These are phyloP conservation scores for Alternaria conjuncta DNA, from an alignment of 2,329 filamentous ascomycete genomes.

Conservation along the genomic window DNA sequence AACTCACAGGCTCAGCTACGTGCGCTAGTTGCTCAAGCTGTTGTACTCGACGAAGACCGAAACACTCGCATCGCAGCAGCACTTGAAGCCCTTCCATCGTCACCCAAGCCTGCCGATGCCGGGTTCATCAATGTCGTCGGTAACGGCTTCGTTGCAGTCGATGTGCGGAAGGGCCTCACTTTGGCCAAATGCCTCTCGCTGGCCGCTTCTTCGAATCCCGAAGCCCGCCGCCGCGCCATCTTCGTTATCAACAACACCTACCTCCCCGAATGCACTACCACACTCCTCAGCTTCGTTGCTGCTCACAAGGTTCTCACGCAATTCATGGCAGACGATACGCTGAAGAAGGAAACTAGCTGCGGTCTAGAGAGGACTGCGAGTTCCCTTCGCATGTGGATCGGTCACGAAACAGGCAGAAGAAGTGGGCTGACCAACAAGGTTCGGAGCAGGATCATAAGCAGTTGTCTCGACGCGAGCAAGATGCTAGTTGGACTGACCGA, in stretches of 20 bases:
- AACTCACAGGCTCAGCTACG: slow-evolving; percentile 73
- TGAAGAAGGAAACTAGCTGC: slow-evolving; percentile 42
- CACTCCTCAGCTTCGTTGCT: slow-evolving; percentile 56
- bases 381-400: slow-evolving; percentile 55
- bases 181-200: slow-evolving; percentile 66
- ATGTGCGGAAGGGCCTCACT: slow-evolving; percentile 64
- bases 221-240: slow-evolving; percentile 48
- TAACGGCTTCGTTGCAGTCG: slow-evolving; percentile 62
- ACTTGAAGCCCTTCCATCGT: slow-evolving; percentile 58
- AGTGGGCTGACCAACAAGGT: slow-evolving; percentile 50
- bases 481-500: slow-evolving; percentile 48
- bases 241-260: slow-evolving; percentile 50
- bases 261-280: slow-evolving; percentile 49
- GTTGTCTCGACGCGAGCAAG: slow-evolving; percentile 53
- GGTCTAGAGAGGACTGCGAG: slow-evolving; percentile 54
- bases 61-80: slow-evolving; percentile 60
- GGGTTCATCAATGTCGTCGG: slow-evolving; percentile 56
- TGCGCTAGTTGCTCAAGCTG: slow-evolving; percentile 64
- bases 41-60: slow-evolving; percentile 62
- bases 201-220: slow-evolving; percentile 46
- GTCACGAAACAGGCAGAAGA: slow-evolving; percentile 50
- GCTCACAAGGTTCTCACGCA: slow-evolving; percentile 50
- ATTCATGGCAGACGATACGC: slow-evolving; percentile 43
- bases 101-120: slow-evolving; percentile 44
- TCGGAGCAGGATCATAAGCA: slow-evolving; percentile 48